Percentiles rank a stretch among this genome's conserved stretches.
Conservation (phyloP, 768 basidiomycete species). For the Crassisporium funariophilum region DNA sequence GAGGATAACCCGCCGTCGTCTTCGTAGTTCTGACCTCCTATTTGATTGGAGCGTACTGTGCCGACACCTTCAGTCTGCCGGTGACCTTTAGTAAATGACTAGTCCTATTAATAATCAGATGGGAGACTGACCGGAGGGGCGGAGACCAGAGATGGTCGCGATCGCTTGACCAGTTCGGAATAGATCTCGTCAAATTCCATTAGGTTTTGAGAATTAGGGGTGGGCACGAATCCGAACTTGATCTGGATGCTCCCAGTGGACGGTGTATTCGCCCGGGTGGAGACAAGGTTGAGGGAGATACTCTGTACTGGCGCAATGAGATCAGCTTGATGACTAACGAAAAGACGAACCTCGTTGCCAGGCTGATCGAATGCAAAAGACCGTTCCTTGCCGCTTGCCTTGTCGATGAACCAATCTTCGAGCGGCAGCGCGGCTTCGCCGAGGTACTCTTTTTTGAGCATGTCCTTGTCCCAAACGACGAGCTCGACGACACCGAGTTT, state of each 20-base stretch:
- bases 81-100: not conserved
- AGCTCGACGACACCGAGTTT: constrained; percentile 76
- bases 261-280: constrained; percentile 41
- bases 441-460: constrained; percentile 88
- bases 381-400: constrained; percentile 30
- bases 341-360: constrained; percentile 58
- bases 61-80: constrained; percentile 83
- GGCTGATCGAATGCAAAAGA: constrained; percentile 59
- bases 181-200: constrained; percentile 64
- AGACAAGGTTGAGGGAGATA: constrained; percentile 40
- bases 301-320: constrained; percentile 23
- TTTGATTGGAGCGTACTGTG: constrained; percentile 68
- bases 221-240: constrained; percentile 50
- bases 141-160: constrained; percentile 68
- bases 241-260: constrained; percentile 43
- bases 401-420: constrained; percentile 74
- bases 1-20: constrained; percentile 79
- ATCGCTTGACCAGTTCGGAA: constrained; percentile 60
- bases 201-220: constrained; percentile 42
- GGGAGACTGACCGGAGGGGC: constrained; percentile 68
- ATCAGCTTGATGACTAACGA: constrained; percentile 1
- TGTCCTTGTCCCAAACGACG: constrained; percentile 93
- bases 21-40: constrained; percentile 42
- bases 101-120: constrained; percentile 7
- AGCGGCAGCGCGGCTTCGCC: constrained; percentile 82